Base-by-base conservation (phyloP, 1,284 basidiomycete genomes). In the Sporisorium sorghi region DNA sequence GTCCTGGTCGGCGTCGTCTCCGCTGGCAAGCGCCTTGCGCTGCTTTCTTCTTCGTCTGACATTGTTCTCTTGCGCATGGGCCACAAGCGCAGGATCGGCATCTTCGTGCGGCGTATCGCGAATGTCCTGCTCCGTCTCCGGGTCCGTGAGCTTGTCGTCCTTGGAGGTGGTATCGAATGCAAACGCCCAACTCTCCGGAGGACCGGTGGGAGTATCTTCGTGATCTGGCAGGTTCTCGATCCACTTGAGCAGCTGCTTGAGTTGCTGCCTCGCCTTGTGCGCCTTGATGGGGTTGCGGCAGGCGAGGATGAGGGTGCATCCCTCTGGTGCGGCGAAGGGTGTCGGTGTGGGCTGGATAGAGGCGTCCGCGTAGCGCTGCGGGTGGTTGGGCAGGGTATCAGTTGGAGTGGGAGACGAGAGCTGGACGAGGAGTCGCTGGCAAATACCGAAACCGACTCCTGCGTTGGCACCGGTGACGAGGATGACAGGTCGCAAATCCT, bases 201-300 rank as follows among this genome's bases (percentile, higher is more conserved):
- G 69, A 11, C 73, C 73, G 23, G 68, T 49, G 3, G 75, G 75
- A 17, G 66, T 77, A 50, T 75, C 73, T 39, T 75, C 67, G 57
- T 79, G 69, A 37, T 80, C 78, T 0, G 78, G 78, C 21, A 81
- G 62, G 33, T 78, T 72, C 49, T 73, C 73, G 49, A 83, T 65
- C 56, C 71, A 75, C 28, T 69, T 58, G 42, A 83, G 59, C 23
- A 81, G 59, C 39, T 63, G 57, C 46, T 79, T 49, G 24, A 85
- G 78, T 39, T 80, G 69, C 26, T 56, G 52, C 32, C 77, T 51
- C 1, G 83, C 84, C 44, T 78, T 72, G 60, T 81, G 78, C 14
- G 84, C 84, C 49, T 84, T 83, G 64, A 83, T 78, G 26, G 80
- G 74, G 44, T 85, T 85, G 4, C 84, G 77, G 53, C 82, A 83